phyloP scores from a whole-genome alignment of 2,329 filamentous ascomycete genomes.

The Ascochyta koolunga region DNA sequence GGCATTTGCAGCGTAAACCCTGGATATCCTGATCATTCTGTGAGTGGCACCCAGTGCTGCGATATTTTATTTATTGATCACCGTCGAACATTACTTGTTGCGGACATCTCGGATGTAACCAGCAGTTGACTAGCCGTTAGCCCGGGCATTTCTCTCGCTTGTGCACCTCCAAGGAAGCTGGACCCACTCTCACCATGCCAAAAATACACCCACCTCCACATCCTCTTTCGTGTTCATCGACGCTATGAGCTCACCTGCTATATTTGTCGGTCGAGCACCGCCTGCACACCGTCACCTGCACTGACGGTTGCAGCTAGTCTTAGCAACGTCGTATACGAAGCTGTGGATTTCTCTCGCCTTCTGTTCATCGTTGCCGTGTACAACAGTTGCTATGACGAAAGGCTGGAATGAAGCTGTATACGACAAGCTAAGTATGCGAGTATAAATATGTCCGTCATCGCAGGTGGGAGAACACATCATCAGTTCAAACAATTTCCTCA shows the following conservation, averaged over 20 bases:
- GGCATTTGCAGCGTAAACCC: not conserved
- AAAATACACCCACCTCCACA: slow-evolving; percentile 42
- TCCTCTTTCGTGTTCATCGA: slow-evolving; percentile 32
- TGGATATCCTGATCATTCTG: slow-evolving; percentile 14
- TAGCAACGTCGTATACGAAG: slow-evolving; percentile 21
- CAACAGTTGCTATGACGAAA: slow-evolving; percentile 25
- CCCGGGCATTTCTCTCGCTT: slow-evolving; percentile 37
- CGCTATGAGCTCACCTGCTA: slow-evolving; percentile 42
- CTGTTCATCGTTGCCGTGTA: slow-evolving; percentile 28
- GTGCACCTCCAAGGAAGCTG: slow-evolving; percentile 22
- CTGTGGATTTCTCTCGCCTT: slow-evolving; percentile 31
- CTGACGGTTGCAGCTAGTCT: slow-evolving; percentile 25
- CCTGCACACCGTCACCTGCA: slow-evolving; percentile 38
- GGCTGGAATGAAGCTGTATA: slow-evolving; percentile 22
- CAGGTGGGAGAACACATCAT: slow-evolving; percentile 20
- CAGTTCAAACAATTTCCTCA: slow-evolving; percentile 21
- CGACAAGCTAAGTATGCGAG: slow-evolving; percentile 20
- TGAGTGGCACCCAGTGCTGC: slow-evolving; percentile 11
- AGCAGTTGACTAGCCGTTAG: slow-evolving; percentile 23
- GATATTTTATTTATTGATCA: slow-evolving; percentile 43
- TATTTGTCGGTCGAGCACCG: slow-evolving; percentile 23
- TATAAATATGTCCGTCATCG: slow-evolving; percentile 38
- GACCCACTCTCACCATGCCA: slow-evolving; percentile 33
- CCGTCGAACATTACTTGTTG: slow-evolving; percentile 28
- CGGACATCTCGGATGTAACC: slow-evolving; percentile 37